Conservation (phyloP, 495 filamentous ascomycete species). For the Tuber aestivum region DNA sequence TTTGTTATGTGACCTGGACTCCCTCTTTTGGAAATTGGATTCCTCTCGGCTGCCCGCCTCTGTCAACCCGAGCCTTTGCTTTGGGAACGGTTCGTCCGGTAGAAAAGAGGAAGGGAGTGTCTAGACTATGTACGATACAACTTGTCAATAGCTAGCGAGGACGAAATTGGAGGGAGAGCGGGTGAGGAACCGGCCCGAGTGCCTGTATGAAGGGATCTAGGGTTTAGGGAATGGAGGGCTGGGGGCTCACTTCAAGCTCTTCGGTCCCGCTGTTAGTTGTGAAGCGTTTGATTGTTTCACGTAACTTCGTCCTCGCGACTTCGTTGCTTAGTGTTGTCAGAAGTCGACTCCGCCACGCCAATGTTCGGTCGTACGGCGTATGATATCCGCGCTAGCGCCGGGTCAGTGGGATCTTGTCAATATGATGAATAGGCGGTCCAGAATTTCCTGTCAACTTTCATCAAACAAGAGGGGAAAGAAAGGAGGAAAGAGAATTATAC, state of each 20-base stretch:
- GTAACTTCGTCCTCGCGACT: neutral
- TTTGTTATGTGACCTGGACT: constrained; percentile 20
- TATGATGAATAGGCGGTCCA: neutral
- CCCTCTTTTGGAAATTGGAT: constrained; percentile 16
- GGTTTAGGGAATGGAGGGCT: neutral
- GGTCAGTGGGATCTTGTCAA: neutral
- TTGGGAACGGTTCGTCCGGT: constrained; percentile 15
- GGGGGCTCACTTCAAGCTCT: neutral
- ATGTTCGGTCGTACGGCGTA: neutral
- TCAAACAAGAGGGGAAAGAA: neutral
- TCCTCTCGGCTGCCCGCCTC: constrained; percentile 12
- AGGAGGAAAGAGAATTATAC: neutral
- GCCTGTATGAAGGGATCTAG: constrained; percentile 10
- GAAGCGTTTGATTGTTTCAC: neutral
- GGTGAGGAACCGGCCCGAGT: neutral
- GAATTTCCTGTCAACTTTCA: neutral
- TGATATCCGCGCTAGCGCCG: constrained; percentile 8
- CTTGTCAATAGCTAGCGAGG: constrained; percentile 4
- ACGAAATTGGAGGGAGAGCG: constrained; percentile 3
- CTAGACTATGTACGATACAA: neutral
- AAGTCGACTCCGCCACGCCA: constrained; percentile 9
- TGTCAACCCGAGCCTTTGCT: constrained; percentile 12
- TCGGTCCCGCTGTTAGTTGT: neutral
- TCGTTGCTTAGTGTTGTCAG: neutral
- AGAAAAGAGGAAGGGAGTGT: constrained; percentile 2